Percentiles rank a stretch among this genome's conserved stretches.
phyloP scores from a whole-genome alignment of 495 filamentous ascomycete genomes.

The Letharia lupina region DNA sequence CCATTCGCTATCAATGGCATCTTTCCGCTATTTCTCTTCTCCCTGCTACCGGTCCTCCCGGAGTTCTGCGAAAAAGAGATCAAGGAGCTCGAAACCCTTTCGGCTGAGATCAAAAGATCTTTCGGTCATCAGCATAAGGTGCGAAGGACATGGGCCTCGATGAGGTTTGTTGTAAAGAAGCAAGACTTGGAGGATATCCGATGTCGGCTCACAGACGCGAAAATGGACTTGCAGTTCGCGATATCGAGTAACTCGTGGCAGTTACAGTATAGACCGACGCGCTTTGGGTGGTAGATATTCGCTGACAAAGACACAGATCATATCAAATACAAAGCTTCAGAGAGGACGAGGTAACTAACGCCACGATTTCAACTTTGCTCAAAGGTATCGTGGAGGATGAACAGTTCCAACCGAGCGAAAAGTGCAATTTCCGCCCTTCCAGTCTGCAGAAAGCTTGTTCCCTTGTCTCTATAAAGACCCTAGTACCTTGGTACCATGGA shows the following conservation, averaged over 20 bases:
- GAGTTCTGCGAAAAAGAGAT: neutral
- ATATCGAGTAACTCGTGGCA: neutral
- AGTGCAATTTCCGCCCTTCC: too few species aligned
- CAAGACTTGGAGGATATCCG: neutral
- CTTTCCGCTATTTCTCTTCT: too few species aligned
- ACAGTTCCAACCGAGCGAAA: too few species aligned
- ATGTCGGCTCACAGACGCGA: neutral
- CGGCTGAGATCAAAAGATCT: neutral
- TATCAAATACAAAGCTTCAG: neutral
- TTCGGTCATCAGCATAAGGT: neutral
- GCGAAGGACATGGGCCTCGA: neutral
- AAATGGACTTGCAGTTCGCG: neutral
- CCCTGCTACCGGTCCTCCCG: too few species aligned
- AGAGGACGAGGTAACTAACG: too few species aligned
- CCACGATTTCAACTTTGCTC: too few species aligned
- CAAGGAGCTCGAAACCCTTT: neutral
- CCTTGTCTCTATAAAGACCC: too few species aligned
- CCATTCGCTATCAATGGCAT: too few species aligned
- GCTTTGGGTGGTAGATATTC: neutral
- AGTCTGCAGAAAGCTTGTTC: too few species aligned
- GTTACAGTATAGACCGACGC: neutral
- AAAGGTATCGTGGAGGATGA: too few species aligned
- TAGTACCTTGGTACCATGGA: neutral
- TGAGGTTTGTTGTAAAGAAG: neutral
- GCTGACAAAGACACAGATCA: neutral